Base-by-base conservation (phyloP, 495 filamentous ascomycete species). In the Xylaria nigripes region DNA sequence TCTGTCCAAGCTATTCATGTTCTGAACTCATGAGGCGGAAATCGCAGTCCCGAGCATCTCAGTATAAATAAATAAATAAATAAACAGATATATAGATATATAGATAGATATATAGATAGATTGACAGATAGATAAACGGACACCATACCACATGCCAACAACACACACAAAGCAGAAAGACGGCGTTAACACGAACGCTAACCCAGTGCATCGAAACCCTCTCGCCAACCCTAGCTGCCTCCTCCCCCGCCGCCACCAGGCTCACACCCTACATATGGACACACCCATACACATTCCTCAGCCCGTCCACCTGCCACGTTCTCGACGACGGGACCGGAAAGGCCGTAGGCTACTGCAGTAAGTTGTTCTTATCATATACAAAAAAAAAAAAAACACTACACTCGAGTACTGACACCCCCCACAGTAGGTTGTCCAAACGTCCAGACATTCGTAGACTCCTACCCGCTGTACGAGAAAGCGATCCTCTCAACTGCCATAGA, bases 201-300 rank as follows among this genome's bases (percentile, higher is more conserved):
- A 6, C 29, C 2, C 32, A 74, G 72, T 74, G 72, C 62, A 63
- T 67, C 45, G 67, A 59, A 18, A 74, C 72, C 55, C 68, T 72
- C 36, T 69, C 72, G 0, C 64, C 64, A 10, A 66, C 69, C 24
- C 8, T 54, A n/a, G 34, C 61, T 25, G 65, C 64, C 24, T n/a
- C n/a, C 32, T 36, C 52, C 1, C 50, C 30, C 24, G 67, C 60
- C 30, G 34, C 51, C 42, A 43, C 57, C 40, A 49, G 36, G 46
- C 57, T 71, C 34, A 60, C 70, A 6, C 72, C 72, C 15, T 74
- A 74, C 60, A 55, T 73, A 61, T 74, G 72, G 72, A 71, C 69
- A 13, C 69, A 73, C 40, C 72, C 61, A 6, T 74, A 70, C 62
- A 73, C 69, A 23, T 60, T 63, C 49, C 67, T 74, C 51, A 66